Conservation (phyloP, 2,329 filamentous ascomycete species). For the Cercospora beticola region DNA sequence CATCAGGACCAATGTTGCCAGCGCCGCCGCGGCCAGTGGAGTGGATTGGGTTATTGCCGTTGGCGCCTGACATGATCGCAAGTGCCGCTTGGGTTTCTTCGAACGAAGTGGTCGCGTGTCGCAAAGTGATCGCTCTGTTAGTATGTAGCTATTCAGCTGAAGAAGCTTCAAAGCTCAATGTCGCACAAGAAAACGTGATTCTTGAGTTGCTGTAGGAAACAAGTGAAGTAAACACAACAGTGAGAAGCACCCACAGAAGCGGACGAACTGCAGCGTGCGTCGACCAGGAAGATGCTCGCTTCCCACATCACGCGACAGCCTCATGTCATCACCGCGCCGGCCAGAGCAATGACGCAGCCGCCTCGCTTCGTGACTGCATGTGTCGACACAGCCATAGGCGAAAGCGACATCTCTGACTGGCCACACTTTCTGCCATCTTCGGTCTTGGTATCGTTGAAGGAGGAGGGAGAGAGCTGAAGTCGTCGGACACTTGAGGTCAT, state of each 20-base stretch:
- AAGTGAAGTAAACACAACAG: not conserved
- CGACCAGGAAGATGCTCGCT: constrained; percentile 6
- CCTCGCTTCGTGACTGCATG: not conserved
- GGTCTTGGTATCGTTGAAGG: not conserved
- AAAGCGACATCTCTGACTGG: not conserved
- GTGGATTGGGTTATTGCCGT: constrained; percentile 28
- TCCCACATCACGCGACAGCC: not conserved
- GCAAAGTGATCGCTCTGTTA: not conserved
- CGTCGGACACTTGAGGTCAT: constrained; percentile 8
- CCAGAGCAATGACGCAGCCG: not conserved
- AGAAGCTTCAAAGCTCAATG: not conserved
- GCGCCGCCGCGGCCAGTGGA: constrained; percentile 61
- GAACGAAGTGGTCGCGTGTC: not conserved
- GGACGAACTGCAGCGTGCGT: not conserved
- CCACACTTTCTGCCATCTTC: not conserved
- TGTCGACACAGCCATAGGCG: not conserved
- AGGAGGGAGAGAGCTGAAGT: not conserved
- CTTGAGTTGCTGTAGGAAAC: not conserved
- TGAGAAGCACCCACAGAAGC: not conserved
- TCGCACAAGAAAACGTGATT: not conserved
- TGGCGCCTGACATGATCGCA: constrained; percentile 10
- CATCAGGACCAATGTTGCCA: constrained; percentile 57
- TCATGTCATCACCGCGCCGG: constrained; percentile 1
- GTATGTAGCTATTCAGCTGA: not conserved
- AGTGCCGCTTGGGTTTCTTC: not conserved